A percentile compares a stretch with the other conserved stretches of the same genome.
Conservation (phyloP, 164 flowering plant genomes). For the Piper betle region DNA sequence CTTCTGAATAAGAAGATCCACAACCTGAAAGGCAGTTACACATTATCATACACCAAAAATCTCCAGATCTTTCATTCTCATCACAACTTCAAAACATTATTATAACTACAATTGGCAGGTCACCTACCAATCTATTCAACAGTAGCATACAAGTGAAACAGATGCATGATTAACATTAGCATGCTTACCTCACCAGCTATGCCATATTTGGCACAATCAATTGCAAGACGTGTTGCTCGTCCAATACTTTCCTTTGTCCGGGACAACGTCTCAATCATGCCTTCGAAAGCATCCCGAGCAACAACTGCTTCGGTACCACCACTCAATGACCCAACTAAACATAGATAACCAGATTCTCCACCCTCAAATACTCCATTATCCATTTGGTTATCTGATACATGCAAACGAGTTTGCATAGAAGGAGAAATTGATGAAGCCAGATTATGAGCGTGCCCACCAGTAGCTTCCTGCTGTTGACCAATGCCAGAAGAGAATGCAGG, state of each 20-base stretch:
- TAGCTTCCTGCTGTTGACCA: constrained; percentile 25
- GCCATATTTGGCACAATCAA: constrained; percentile 96
- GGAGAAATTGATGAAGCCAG: constrained; percentile 31
- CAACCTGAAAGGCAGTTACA: constrained; percentile 45
- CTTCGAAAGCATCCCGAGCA: constrained; percentile 99
- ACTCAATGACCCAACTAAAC: constrained; percentile 62
- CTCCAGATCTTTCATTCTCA: not conserved
- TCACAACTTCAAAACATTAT: not conserved
- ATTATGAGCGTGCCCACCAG: constrained; percentile 21
- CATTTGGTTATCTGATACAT: constrained; percentile 23
- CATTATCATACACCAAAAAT: not conserved
- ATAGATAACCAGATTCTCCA: constrained; percentile 38
- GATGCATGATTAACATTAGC: not conserved
- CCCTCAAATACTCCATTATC: constrained; percentile 49
- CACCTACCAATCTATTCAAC: too few species aligned
- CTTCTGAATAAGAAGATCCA: constrained; percentile 84
- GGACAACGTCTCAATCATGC: constrained; percentile 96
- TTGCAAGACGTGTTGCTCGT: constrained; percentile 98
- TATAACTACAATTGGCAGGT: not conserved
- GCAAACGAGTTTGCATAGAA: constrained; percentile 28
- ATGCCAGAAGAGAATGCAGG: constrained; percentile 26
- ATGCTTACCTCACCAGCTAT: constrained; percentile 81
- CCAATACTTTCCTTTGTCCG: constrained; percentile 98
- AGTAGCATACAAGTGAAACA: not conserved
- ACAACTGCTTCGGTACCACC: constrained; percentile 97